Evolutionary conservation across 2,329 filamentous ascomycete genomes (phyloP).

Genomic region (Penicillium crustosum): DNA sequence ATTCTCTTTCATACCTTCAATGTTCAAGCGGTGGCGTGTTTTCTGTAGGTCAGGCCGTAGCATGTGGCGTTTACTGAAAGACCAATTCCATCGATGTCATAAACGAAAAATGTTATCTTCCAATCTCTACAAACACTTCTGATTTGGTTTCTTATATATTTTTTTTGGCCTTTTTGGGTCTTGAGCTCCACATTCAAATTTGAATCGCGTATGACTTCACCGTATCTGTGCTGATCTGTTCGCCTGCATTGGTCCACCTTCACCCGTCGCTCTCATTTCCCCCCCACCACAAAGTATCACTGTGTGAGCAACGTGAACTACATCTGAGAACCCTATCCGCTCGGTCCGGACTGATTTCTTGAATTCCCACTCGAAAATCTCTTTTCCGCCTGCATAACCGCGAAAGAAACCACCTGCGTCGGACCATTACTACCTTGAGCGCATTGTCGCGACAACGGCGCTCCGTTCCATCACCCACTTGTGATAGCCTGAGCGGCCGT

Average conservation of each 20-base stretch:
- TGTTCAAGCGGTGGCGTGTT: background rate
- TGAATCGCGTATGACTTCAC: conserved; percentile 10
- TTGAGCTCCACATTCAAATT: conserved; percentile 2
- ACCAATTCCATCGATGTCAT: conserved; percentile 28
- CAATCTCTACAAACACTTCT: background rate
- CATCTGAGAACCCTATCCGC: background rate
- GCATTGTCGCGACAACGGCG: conserved; percentile 15
- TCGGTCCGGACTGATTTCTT: background rate
- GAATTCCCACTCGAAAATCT: background rate
- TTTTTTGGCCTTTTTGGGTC: conserved; percentile 3
- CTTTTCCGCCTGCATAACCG: background rate
- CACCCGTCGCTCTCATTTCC: conserved; percentile 11
- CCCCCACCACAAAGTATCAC: conserved; percentile 22
- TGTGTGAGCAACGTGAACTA: conserved; percentile 9
- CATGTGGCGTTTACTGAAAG: conserved; percentile 23
- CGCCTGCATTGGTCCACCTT: conserved; percentile 24
- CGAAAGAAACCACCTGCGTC: conserved; percentile 1
- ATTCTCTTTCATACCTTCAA: background rate
- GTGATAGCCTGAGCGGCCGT: conserved; percentile 30
- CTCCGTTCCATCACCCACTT: conserved; percentile 11
- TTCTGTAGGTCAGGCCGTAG: conserved; percentile 11
- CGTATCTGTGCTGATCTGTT: conserved; percentile 9
- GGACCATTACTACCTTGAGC: conserved; percentile 8
- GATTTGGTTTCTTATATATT: background rate
- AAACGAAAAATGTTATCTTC: conserved; percentile 17